These are phyloP conservation scores for Schizosaccharomyces versatilis DNA, from an alignment of 1,139 yeast species.

Conservation along the genomic window DNA sequence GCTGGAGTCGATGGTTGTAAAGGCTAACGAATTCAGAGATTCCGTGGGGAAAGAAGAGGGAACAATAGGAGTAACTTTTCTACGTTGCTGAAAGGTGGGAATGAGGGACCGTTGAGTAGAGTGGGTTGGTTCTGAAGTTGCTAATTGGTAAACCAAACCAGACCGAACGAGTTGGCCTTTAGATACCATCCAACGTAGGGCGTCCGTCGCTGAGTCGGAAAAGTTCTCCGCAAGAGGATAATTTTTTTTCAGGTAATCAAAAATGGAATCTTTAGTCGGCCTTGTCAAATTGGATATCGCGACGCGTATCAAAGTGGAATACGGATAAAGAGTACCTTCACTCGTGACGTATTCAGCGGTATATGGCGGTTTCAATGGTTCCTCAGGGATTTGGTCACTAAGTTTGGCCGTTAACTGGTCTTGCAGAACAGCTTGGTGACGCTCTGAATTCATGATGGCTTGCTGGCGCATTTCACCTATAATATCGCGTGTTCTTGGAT, in stretches of 20 bases:
- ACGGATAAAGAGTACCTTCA: neutral
- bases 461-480: neutral
- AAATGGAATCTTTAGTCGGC: neutral
- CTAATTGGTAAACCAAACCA: neutral
- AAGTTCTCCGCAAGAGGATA: neutral
- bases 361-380: neutral
- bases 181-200: slow-evolving; percentile 1
- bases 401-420: neutral
- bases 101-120: neutral
- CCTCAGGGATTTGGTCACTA: neutral
- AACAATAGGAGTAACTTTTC: neutral
- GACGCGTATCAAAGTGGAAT: neutral
- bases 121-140: neutral
- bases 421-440: neutral
- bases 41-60: neutral
- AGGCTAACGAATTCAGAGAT: no score
- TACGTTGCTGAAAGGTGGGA: neutral
- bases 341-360: neutral
- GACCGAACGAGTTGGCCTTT: neutral
- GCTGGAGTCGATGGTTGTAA: no score
- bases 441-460: neutral
- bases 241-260: neutral
- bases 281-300: neutral
- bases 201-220: neutral
- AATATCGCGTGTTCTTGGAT: slow-evolving; percentile 9